Conservation (phyloP, 2,329 filamentous ascomycete genomes). For the Colletotrichum cereale region DNA sequence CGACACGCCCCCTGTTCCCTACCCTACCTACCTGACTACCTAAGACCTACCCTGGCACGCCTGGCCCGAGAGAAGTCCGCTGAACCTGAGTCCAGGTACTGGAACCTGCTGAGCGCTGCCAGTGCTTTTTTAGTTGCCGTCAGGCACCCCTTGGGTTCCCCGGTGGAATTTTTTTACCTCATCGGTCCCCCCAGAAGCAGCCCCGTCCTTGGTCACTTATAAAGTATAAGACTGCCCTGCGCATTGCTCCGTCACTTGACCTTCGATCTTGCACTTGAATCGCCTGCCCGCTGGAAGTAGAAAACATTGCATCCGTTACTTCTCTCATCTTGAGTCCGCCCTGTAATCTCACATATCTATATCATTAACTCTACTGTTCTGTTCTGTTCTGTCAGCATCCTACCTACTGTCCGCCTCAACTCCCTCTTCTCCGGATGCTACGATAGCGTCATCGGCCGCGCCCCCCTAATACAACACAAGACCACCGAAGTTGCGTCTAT, state of each 20-base stretch:
- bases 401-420: background rate
- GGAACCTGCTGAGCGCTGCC: constrained; percentile 37
- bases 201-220: constrained; percentile 29
- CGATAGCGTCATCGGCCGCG: constrained; percentile 26
- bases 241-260: constrained; percentile 1
- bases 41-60: background rate
- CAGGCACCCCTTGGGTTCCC: constrained; percentile 37
- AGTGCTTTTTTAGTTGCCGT: constrained; percentile 39
- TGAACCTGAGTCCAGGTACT: constrained; percentile 29
- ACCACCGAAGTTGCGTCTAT: background rate
- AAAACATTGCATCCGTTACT: background rate
- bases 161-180: constrained; percentile 38
- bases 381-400: background rate
- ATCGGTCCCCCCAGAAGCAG: constrained; percentile 30
- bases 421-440: background rate
- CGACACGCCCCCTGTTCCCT: constrained; percentile 32
- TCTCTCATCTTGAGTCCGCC: constrained; percentile 15
- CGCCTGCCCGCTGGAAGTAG: constrained; percentile 17
- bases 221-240: constrained; percentile 39
- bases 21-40: background rate
- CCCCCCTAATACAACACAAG: background rate
- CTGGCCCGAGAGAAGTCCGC: constrained; percentile 36
- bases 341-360: background rate
- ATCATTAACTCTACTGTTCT: background rate
- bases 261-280: background rate